Evolutionary conservation across 176 grass and related monocot species (phyloP), one percentile per base, ranked within the genome.

Genomic region (Coix lacrymajobi): DNA sequence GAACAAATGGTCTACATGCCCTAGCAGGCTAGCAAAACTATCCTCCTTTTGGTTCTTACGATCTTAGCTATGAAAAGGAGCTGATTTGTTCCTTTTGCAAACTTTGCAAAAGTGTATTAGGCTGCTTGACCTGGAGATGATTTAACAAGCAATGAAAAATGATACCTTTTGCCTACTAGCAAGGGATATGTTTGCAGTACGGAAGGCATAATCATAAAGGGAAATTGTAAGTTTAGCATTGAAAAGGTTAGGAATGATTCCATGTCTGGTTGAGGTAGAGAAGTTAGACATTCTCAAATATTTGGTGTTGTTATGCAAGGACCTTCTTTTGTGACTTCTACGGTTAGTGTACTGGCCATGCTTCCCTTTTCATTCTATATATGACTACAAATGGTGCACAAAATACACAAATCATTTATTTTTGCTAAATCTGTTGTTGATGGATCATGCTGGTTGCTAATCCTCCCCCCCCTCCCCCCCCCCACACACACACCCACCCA

Each of bases 81-180:
- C 62, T 67, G 62, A 41, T 77, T 41, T 41, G 25, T 76, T 76
- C 73, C 45, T 84, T 68, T 40, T 31, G 34, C 52, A 37, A 37
- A 79, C 22, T 38, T 79, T 45, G 16, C 24, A 41, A 78, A 78
- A 63, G 8, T 71, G 16, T 62, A 37, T 60, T 56, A 34, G 31
- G 37, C 7, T 63, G 40, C n/a, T 44, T 72, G 22, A 68, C 36
- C 39, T 75, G 78, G 8, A 49, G 30, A 52, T 66, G n/a, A 52
- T 75, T 75, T 75, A 17, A n/a, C 45, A 57, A 54, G 14, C 4
- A 29, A 30, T 65, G 29, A 12, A 52, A 75, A 83, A 11, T 17
- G 10, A 34, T 45, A 66, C 26, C 39, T 81, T 67, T 65, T 81
- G 0, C 7, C 12, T 1, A 13, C 29, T 60, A 71, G 39, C 7